Percentiles rank a stretch among this genome's conserved stretches.
Evolutionary conservation across 108 stramenopile genomes (phyloP).

Genomic region (Nannochloropsis gaditana): DNA sequence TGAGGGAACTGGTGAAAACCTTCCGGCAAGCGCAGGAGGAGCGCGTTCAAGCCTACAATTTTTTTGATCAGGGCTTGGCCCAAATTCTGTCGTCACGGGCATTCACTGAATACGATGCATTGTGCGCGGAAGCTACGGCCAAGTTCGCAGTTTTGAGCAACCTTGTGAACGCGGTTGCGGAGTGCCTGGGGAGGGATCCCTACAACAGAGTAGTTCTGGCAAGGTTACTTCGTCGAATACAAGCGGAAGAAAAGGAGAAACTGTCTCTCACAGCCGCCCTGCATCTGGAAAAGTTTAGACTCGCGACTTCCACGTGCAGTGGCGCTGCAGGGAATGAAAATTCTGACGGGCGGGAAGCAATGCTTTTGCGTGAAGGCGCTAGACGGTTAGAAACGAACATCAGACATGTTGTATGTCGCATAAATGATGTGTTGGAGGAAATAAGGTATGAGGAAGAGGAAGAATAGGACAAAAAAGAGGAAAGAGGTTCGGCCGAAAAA

Average conservation of each 20-base stretch:
- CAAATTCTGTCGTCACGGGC: neutral
- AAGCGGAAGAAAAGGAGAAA: neutral
- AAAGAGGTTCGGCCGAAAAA: neutral
- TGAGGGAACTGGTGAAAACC: neutral
- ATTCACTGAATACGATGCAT: constrained; percentile 18
- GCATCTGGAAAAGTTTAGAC: neutral
- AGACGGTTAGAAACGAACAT: neutral
- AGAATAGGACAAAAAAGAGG: neutral
- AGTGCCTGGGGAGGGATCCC: neutral
- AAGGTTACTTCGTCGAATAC: neutral
- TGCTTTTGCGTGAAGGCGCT: neutral
- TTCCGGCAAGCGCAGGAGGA: constrained; percentile 10
- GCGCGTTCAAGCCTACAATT: neutral
- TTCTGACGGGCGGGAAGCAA: neutral
- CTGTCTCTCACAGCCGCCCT: neutral
- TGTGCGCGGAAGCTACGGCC: constrained; percentile 2
- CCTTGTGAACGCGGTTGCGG: neutral
- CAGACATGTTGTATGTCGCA: neutral
- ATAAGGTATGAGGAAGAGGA: constrained; percentile 20
- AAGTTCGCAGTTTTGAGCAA: constrained; percentile 14
- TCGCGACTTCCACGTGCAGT: neutral
- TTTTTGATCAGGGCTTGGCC: neutral
- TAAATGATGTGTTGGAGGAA: neutral
- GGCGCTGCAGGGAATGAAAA: neutral
- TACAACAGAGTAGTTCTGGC: neutral